phyloP scores from a whole-genome alignment of 345 rosid genomes.

The Brassica carinata region DNA sequence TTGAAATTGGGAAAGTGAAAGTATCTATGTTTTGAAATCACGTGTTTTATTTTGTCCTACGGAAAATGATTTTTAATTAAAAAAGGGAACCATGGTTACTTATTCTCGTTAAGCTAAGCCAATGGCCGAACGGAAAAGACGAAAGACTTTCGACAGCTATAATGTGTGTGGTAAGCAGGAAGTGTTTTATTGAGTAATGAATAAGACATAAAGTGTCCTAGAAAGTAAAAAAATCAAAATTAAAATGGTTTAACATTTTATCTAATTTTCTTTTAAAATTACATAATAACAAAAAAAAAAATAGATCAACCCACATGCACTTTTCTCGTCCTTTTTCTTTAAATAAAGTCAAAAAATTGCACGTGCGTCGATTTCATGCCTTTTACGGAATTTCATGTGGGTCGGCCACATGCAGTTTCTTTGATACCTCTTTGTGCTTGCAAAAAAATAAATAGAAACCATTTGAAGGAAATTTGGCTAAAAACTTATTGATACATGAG shows the following conservation, averaged over 20 bases:
- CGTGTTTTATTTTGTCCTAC: too few species aligned
- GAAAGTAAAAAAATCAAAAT: too few species aligned
- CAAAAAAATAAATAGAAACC: background rate
- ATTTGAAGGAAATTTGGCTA: background rate
- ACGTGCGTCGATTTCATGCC: background rate
- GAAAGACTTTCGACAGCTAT: too few species aligned
- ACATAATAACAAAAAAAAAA: background rate
- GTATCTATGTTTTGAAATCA: too few species aligned
- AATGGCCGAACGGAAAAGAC: too few species aligned
- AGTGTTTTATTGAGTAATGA: background rate
- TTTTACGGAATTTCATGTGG: background rate
- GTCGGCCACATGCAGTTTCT: background rate
- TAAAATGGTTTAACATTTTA: background rate
- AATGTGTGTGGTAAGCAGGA: background rate
- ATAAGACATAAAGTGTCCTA: too few species aligned
- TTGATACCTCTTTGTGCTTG: background rate
- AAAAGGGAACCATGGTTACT: too few species aligned
- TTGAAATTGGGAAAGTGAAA: too few species aligned
- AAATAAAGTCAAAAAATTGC: background rate
- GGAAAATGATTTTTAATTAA: too few species aligned
- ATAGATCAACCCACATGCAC: background rate
- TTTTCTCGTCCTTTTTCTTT: background rate
- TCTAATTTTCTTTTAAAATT: background rate
- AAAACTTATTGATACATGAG: background rate
- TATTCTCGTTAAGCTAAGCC: too few species aligned